Base-by-base conservation (phyloP, 345 rosid genomes). In the Reutealis trisperma region DNA sequence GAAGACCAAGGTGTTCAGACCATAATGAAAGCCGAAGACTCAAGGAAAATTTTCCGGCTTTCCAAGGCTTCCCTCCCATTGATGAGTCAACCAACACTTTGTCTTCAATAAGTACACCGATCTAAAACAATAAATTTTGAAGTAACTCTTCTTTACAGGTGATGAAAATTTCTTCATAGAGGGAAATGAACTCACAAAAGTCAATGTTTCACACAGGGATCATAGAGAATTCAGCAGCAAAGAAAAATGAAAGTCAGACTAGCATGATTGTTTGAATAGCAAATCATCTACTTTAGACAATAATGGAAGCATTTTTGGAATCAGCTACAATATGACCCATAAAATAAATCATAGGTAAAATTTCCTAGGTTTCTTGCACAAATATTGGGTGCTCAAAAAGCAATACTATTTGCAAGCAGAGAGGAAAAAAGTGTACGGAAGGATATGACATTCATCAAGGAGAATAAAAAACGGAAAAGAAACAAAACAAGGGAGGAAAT, bases 1-100 rank as follows among this genome's bases (percentile, higher is more conserved):
- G 87, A 79, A 94, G 95, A 79, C 97, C 98, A 73, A 96, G 98
- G 86, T 96, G 99, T 80, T 96, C 98, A 12, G 94, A 88, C 99
- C 99, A 96, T 79, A 96, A 82, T 6, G 99, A 88, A 13, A 92
- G 92, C 78, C 99, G 94, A 75, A 96, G 98, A 82, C 95, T 91
- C 76, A 75, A 70, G 73, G 95, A 63, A 83, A 94, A 92, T 69
- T 85, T 94, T 78, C 99, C 99, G 78, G 99, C 98, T 80, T 92
- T 91, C 99, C 98, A 90, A 60, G 97, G 95, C 66, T 87, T 87
- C 77, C 97, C 99, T 78, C 91, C 97, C 98, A 96, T 94, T 77
- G 70, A 81, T 1, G 99, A 96, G 84, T 90, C 91, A 70, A 96
- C 89, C 0, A 87, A 79, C 74, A 92, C 99, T 81, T 85, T 92